A percentile compares a stretch with the other conserved stretches of the same genome.
These are phyloP conservation scores for Nissolia schottii DNA, from an alignment of 306 rosid genomes.

Conservation along the genomic window DNA sequence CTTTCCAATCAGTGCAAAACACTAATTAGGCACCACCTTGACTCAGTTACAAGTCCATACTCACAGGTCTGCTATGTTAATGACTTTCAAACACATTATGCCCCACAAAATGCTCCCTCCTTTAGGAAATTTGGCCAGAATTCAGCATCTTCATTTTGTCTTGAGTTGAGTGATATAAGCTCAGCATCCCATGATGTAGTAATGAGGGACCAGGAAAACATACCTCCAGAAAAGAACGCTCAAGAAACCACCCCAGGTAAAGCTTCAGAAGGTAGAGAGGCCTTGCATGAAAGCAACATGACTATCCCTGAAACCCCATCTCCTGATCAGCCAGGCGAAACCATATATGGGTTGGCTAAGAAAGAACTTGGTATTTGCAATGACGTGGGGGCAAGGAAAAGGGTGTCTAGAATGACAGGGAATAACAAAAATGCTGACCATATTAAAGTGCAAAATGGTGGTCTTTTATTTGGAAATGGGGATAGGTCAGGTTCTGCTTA, in stretches of 20 bases:
- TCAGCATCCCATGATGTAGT: constrained; percentile 36
- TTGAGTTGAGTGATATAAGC: constrained; percentile 67
- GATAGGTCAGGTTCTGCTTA: constrained; percentile 59
- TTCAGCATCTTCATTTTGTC: constrained; percentile 48
- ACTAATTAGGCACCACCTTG: constrained; percentile 85
- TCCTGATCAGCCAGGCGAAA: constrained; percentile 36
- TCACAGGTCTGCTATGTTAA: constrained; percentile 80
- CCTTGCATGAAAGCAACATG: constrained; percentile 65
- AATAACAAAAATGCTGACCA: constrained; percentile 37
- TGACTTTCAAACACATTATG: constrained; percentile 48
- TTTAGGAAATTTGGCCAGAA: constrained; percentile 44
- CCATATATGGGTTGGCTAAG: constrained; percentile 27
- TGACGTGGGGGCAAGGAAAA: constrained; percentile 50
- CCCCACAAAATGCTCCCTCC: constrained; percentile 43
- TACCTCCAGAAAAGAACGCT: constrained; percentile 66
- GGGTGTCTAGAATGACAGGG: constrained; percentile 49
- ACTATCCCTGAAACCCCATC: constrained; percentile 80
- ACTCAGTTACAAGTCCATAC: constrained; percentile 93
- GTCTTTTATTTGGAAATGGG: constrained; percentile 40
- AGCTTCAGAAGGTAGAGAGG: constrained; percentile 52
- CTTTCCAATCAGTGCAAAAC: constrained; percentile 85
- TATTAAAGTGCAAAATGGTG: constrained; percentile 39
- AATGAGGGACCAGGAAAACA: constrained; percentile 71
- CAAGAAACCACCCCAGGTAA: constrained; percentile 84
- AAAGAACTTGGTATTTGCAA: constrained; percentile 45